Conservation (phyloP, 2,329 filamentous ascomycete species). For the Talaromyces sp. region DNA sequence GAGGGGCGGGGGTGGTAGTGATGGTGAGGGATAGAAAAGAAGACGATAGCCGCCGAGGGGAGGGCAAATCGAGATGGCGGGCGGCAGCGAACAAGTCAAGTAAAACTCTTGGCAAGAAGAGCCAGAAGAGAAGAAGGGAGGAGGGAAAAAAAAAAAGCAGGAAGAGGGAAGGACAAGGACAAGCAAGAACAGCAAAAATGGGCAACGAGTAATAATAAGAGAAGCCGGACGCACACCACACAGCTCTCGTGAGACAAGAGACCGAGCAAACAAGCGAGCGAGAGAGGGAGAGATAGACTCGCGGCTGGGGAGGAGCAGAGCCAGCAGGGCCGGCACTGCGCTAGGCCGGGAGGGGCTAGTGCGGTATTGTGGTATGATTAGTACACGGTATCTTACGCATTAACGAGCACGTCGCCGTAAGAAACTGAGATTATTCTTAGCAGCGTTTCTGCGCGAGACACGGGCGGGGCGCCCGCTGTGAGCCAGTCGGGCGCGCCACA, state of each 20-base stretch:
- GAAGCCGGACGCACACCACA: not conserved
- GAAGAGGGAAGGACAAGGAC: not conserved
- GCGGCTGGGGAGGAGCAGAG: not conserved
- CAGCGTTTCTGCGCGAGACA: not conserved
- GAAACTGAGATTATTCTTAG: not conserved
- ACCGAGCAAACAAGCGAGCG: slow-evolving; percentile 7
- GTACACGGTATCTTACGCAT: not conserved
- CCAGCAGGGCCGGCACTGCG: not conserved
- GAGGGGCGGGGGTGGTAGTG: slow-evolving; percentile 6
- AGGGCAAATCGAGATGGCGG: slow-evolving; percentile 6
- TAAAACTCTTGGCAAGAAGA: slow-evolving; percentile 2
- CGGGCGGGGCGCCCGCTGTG: not conserved
- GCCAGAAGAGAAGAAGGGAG: slow-evolving; percentile 12
- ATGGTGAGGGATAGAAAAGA: slow-evolving; percentile 3
- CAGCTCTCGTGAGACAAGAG: not conserved
- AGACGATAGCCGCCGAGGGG: not conserved
- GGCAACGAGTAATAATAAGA: not conserved
- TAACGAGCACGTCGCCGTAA: not conserved
- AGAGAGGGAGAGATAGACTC: slow-evolving; percentile 3
- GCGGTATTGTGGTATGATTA: not conserved
- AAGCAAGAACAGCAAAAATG: slow-evolving; percentile 3
- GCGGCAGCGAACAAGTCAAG: not conserved
- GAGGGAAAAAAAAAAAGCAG: slow-evolving; percentile 11
- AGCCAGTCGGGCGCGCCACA: slow-evolving; percentile 1
- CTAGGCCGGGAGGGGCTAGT: not conserved